Evolutionary conservation across 306 rosid genomes (phyloP), one percentile per base, ranked within the genome.

Genomic region (Acacia crassicarpa): DNA sequence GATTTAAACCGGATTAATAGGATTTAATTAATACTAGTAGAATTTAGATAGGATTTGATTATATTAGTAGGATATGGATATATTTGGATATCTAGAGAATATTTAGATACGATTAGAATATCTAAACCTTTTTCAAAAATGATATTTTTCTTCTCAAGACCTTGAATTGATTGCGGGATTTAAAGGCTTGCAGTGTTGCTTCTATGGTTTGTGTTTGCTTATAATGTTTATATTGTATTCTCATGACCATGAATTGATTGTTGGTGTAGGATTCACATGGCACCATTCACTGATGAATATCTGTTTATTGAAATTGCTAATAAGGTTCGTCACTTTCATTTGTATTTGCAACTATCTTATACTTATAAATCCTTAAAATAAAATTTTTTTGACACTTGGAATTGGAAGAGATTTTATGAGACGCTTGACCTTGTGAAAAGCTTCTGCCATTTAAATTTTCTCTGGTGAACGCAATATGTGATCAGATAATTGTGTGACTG

Each of bases 271-370:
- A 93, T 95, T 85, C 97, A 95, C 87, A 93, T 95, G 98, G 98
- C 98, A 79, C 98, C 98, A 86, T 95, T 95, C 94, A 90, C 95
- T 62, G 98, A 95, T 86, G 98, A 95, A 83, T 95, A 93, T 88
- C 86, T 95, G 81, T 95, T 95, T 85, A 89, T 93, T 83, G 98
- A 95, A 89, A 87, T 95, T 70, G 98, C 98, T 79, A 95, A 93
- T 82, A 95, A 95, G 98, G 98, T 95, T 85, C 14, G 90, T 83
- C 61, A 41, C 25, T 74, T 41, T 76, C 43, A 41, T 32, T 19
- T 53, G 80, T 35, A 63, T 23, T 61, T 61, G 45, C 79, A 62
- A 43, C 45, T 53, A 48, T 87, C 13, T 73, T 53, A 67, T 44
- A 3, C 35, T 23, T 49, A 72, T 46, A 22, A 78, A 27, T 43